Conservation (phyloP, 2,329 filamentous ascomycete genomes). For the Penicillium aurantiogriseum region DNA sequence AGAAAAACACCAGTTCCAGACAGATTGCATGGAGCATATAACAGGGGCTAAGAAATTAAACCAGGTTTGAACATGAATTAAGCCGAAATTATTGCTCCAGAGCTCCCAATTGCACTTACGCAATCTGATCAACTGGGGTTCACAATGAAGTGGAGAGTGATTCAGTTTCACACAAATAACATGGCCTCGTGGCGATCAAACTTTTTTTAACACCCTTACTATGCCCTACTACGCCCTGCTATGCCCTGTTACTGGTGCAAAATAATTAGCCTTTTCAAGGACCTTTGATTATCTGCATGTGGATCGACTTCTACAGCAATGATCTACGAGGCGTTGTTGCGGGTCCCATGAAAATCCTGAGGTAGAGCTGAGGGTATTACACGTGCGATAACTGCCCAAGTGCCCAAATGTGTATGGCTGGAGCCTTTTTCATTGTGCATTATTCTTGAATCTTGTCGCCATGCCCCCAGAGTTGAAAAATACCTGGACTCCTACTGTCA, state of each 20-base stretch:
- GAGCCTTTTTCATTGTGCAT: not conserved
- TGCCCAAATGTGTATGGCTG: not conserved
- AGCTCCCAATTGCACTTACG: no score
- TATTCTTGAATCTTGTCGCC: no score
- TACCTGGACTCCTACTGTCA: conserved; percentile 22
- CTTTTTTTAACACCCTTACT: not conserved
- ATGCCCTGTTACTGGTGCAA: not conserved
- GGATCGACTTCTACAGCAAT: not conserved
- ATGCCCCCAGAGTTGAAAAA: conserved; percentile 14
- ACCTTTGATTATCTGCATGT: no score
- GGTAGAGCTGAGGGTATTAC: not conserved
- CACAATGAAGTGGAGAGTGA: not conserved
- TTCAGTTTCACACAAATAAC: not conserved
- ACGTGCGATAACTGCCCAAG: not conserved
- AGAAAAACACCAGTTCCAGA: no score
- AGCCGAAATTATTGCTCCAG: no score
- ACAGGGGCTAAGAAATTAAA: no score
- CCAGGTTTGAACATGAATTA: no score
- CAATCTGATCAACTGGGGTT: no score
- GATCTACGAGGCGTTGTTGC: not conserved
- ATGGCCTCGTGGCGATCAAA: not conserved
- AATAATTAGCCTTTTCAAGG: no score
- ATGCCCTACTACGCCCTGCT: no score
- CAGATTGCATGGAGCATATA: no score
- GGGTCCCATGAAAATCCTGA: not conserved